Evolutionary conservation across 2,329 filamentous ascomycete species (phyloP), one percentile per base, ranked within the genome.

Genomic region (Aspergillus novoparasiticus): DNA sequence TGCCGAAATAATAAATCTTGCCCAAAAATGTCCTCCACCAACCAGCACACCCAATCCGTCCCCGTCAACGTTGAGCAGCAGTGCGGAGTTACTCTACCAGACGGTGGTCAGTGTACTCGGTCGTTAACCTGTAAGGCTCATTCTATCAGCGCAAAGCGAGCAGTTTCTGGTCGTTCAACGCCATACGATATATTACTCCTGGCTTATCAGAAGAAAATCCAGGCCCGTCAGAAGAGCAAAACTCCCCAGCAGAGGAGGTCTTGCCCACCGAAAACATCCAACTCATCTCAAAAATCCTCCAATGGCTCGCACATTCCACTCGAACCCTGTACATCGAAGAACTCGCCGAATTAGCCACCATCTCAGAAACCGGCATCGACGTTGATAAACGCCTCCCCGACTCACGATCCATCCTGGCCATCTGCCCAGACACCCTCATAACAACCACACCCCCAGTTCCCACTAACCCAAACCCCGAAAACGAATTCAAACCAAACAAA

Each of bases 191-290:
- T 96, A 89, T 82, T 97, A 41, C 84, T 97, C 41, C 89, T 91
- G 14, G 90, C 90, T 9, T 95, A 95, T 73, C 92, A 95, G 78
- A 97, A 98, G 85, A 98, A 97, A 84, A 99, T 99, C 72, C 95
- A 98, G 78, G 95, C 95, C 21, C 96, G 97, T 45, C 21, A 23
- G 6, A 5, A 41, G 39, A n/a, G n/a, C 46, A 32, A 23, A 21
- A 16, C 23, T 23, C 30, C 23, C 75, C 92, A 97, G 81, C 95
- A 98, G 79, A 96, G 92, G 94, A 84, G 80, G 90, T 85, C 46
- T 51, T 26, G 2, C 32, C 51, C 34, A 21, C 30, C 9, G 46
- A 54, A 11, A 23, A 53, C 23, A 14, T 23, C 6, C 2, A 39
- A 2, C 46, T 59, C 21, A 34, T 53, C 6, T 53, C 32, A 9